Base-by-base conservation (phyloP, 192 early-diverging fungal species). In the Umbelopsis vinacea region DNA sequence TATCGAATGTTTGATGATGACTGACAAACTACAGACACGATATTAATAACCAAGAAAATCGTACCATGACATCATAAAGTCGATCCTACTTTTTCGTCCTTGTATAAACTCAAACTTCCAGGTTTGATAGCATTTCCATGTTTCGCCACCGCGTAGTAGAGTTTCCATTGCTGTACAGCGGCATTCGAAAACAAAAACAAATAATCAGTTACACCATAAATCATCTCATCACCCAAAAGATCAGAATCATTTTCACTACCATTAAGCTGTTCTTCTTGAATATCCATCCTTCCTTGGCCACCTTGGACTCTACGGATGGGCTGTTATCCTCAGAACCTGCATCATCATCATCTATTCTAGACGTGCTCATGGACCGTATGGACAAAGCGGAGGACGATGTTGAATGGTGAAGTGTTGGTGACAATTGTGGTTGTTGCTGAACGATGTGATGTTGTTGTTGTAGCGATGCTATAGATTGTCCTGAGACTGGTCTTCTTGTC, bases 271-370 rank as follows among this genome's bases (percentile, higher is more conserved):
- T 78, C n/a, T 80, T 73, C 66, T 76, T 76, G 68, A 76, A 84
- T 5, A 86, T 47, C 85, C 85, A 86, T 29, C 85, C 85, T 78
- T 83, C 85, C 55, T 74, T 84, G 57, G 83, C 83, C 48, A 79
- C 73, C 63, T 71, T 79, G 19, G 71, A 79, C 40, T 79, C 77
- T 63, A 71, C 57, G 9, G 77, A 48, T 8, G 5, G 15, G 15
- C 38, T 35, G n/a, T 66, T 45, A 10, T 52, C 48, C 17, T 70
- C 69, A 21, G 69, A 70, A 4, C n/a, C 52, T 9, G 33, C n/a
- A 8, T 70, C 69, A 6, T 70, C 35, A 11, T 70, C 69, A 19
- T 29, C 37, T 3, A 70, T 19, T 15, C 48, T 10, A 7, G 69
- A 37, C 8, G 52, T 52, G 24, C 33, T 48, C 37, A 29, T 10